phyloP scores from a whole-genome alignment of 1,284 basidiomycete genomes.

The Microbotryum intermedium region DNA sequence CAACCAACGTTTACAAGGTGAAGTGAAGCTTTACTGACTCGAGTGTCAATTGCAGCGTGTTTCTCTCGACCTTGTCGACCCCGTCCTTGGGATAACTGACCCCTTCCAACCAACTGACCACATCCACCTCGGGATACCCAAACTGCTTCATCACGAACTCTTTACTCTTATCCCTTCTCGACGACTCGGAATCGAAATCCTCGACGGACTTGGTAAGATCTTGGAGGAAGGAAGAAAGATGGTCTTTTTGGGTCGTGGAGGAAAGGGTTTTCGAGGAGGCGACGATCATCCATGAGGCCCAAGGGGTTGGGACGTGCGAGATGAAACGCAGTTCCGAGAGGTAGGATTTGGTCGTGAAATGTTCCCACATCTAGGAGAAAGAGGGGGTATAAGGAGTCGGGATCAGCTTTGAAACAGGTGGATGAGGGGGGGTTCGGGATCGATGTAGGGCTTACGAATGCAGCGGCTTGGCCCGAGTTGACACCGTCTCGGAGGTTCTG shows the following conservation, averaged over 20 bases:
- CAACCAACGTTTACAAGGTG: too few species aligned
- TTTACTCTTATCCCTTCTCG: constrained; percentile 52
- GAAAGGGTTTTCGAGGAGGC: constrained; percentile 57
- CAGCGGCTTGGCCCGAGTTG: constrained; percentile 54
- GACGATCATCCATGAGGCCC: constrained; percentile 93
- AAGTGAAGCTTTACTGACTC: constrained; percentile 8
- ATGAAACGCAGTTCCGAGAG: constrained; percentile 49
- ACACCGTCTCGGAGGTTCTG: constrained; percentile 76
- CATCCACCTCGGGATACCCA: constrained; percentile 69
- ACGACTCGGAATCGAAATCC: constrained; percentile 57
- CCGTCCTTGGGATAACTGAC: constrained; percentile 31
- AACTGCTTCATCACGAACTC: constrained; percentile 69
- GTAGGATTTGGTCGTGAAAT: constrained; percentile 89
- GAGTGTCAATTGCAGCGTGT: constrained; percentile 25
- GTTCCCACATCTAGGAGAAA: constrained; percentile 24
- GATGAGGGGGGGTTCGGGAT: neutral
- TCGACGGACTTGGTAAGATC: constrained; percentile 57
- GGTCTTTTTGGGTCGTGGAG: constrained; percentile 34
- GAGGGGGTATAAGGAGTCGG: neutral
- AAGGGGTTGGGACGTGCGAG: constrained; percentile 80
- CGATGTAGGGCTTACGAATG: constrained; percentile 26
- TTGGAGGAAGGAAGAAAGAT: constrained; percentile 53
- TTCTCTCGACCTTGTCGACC: constrained; percentile 44
- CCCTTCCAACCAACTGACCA: constrained; percentile 48
- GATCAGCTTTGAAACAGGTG: neutral